Evolutionary conservation across 768 basidiomycete genomes (phyloP), one percentile per base, ranked within the genome.

Genomic region (Leucosporidium creatinivorum): DNA sequence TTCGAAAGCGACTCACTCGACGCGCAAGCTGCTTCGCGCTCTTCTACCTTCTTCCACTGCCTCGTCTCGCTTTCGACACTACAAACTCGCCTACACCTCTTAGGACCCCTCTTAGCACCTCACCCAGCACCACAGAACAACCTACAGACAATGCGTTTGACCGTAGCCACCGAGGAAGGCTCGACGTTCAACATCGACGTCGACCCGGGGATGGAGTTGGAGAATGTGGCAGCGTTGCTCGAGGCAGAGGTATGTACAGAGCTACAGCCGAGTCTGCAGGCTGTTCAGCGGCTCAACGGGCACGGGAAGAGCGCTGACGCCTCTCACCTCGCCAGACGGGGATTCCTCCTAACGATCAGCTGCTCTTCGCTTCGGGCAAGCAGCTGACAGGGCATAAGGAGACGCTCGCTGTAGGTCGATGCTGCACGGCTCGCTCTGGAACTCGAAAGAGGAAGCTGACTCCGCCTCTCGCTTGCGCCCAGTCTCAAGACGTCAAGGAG

Each of bases 191-290:
- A 75, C 62, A 66, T 94, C 60, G 93, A 97, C 76, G 90, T 96
- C 73, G 91, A 93, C 79, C 84, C 89, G 1, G 83, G 83, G 62
- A 93, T 97, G 89, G 86, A 90, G 77, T 84, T 98, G 33, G 89
- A 91, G 81, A 89, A 93, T 77, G 86, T 97, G 48, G 88, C 88
- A 84, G 94, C 91, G 18, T 81, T 97, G 62, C 82, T 96, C n/a
- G 92, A 96, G 79, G 93, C 88, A 0, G 93, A 97, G 85, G 94
- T 92, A 77, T 77, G 86, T 77, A 44, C n/a, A 13, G 49, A 51
- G 47, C 47, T 59, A 10, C 17, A 58, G 57, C 18, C 4, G 25
- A 26, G 39, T 8, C 21, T 17, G 23, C 6, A 36, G 18, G 39
- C 36, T 47, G 4, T 56, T 31, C 55, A 15, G 55, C n/a, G 31